A percentile compares a stretch with the other conserved stretches of the same genome.
These are phyloP conservation scores for Pulveroboletus ravenelii DNA, from an alignment of 768 basidiomycete species.

Conservation along the genomic window DNA sequence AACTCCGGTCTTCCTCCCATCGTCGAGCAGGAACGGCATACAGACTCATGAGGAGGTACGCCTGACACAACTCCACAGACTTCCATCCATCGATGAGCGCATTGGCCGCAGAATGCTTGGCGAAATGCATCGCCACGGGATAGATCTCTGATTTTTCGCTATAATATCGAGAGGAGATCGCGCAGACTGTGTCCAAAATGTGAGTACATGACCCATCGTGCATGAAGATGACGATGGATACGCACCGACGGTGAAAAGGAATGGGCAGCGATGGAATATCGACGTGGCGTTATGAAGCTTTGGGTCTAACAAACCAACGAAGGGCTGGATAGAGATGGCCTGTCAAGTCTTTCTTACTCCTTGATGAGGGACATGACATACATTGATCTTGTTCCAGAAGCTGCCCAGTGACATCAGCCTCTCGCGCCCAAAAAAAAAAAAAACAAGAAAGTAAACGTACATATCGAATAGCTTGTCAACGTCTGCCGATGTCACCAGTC, in stretches of 20 bases:
- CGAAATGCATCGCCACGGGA: slow-evolving; percentile 85
- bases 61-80: slow-evolving; percentile 86
- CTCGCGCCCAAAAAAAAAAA: background rate
- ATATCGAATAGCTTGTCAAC: slow-evolving; percentile 80
- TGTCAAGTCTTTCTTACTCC: too few species aligned
- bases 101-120: slow-evolving; percentile 75
- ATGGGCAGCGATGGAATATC: slow-evolving; percentile 81
- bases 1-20: slow-evolving; percentile 90
- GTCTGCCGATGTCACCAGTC: slow-evolving; percentile 70
- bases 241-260: slow-evolving; percentile 83
- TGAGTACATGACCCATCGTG: background rate
- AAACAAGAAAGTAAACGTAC: slow-evolving; percentile 43
- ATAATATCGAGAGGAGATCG: slow-evolving; percentile 80
- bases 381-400: slow-evolving; percentile 68
- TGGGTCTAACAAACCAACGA: slow-evolving; percentile 75
- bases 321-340: slow-evolving; percentile 34
- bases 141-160: slow-evolving; percentile 78
- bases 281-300: slow-evolving; percentile 75
- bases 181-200: slow-evolving; percentile 58
- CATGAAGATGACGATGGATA: slow-evolving; percentile 13
- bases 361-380: slow-evolving; percentile 29
- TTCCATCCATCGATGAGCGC: slow-evolving; percentile 79
- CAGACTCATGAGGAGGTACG: slow-evolving; percentile 83
- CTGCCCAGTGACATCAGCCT: slow-evolving; percentile 33
- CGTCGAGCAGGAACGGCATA: slow-evolving; percentile 74